Conservation (phyloP, 192 early-diverging fungal species). For the Podila minutissima region DNA sequence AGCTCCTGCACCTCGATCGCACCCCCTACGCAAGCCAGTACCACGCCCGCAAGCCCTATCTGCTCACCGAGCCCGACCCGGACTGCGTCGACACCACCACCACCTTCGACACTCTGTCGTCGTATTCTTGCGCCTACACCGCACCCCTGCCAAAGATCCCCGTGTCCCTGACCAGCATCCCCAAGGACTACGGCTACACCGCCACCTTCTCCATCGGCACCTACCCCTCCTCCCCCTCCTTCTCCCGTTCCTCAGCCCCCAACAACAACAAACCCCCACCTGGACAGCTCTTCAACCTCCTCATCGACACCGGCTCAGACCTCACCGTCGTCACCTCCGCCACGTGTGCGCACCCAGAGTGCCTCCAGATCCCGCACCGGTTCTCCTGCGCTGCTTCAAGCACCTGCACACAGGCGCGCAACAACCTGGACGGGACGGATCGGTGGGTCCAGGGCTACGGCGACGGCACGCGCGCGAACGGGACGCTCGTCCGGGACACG, state of each 20-base stretch:
- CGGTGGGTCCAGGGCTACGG: conserved; percentile 35
- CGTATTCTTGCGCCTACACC: neutral
- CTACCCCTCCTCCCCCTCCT: neutral
- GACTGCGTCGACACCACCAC: neutral
- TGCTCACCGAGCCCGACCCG: neutral
- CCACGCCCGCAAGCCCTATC: neutral
- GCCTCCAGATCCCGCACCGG: conserved; percentile 18
- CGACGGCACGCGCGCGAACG: conserved; percentile 29
- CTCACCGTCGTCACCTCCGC: conserved; percentile 28
- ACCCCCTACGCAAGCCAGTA: neutral
- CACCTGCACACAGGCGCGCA: conserved; percentile 1
- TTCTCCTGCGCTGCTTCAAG: conserved; percentile 7
- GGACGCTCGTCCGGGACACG: conserved; percentile 34
- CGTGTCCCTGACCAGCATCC: conserved; percentile 22
- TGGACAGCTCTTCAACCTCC: conserved; percentile 21
- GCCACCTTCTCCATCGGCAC: conserved; percentile 30
- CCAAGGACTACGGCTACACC: conserved; percentile 35
- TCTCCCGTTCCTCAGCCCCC: neutral
- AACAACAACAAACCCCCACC: neutral
- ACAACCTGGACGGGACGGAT: conserved; percentile 3
- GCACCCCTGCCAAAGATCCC: neutral
- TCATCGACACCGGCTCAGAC: conserved; percentile 41
- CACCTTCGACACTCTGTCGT: too few relatives aligned
- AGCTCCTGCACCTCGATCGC: neutral
- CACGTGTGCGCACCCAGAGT: conserved; percentile 9